Percentiles rank a stretch among this genome's conserved stretches.
phyloP scores from a whole-genome alignment of 1,139 yeast species.

The Hansenula lynferdii region DNA sequence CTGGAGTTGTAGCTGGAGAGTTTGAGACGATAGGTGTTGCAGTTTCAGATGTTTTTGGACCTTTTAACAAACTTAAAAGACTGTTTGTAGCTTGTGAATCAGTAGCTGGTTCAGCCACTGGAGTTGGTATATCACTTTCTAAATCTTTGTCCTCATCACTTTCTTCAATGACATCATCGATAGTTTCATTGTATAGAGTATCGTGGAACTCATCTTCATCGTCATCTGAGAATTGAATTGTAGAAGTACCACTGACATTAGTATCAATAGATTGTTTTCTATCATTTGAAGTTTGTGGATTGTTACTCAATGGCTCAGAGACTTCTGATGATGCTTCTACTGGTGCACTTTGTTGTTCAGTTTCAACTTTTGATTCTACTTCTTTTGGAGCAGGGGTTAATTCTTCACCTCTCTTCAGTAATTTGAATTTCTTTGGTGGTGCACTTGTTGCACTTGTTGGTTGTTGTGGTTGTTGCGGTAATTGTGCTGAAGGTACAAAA shows the following conservation, averaged over 20 bases:
- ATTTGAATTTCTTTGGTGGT: slow-evolving; percentile 19
- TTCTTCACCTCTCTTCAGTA: slow-evolving; percentile 31
- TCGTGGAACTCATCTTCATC: slow-evolving; percentile 4
- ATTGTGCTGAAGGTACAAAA: slow-evolving; percentile 27
- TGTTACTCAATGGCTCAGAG: neutral
- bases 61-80: neutral
- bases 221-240: slow-evolving; percentile 9
- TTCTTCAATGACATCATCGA: neutral
- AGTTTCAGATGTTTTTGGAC: slow-evolving; percentile 2
- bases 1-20: no score
- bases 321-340: slow-evolving; percentile 3
- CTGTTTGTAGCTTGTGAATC: neutral
- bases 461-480: slow-evolving; percentile 1
- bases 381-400: slow-evolving; percentile 3
- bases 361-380: slow-evolving; percentile 3
- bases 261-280: neutral
- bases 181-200: no score
- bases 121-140: slow-evolving; percentile 4
- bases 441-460: neutral
- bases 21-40: neutral
- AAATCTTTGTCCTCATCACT: neutral
- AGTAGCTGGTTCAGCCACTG: slow-evolving; percentile 5
- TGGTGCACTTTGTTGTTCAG: no score
- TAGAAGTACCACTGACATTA: slow-evolving; percentile 7
- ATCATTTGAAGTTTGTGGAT: slow-evolving; percentile 4